Conservation (phyloP, 1,284 basidiomycete genomes). For the Puccinia novopanici region DNA sequence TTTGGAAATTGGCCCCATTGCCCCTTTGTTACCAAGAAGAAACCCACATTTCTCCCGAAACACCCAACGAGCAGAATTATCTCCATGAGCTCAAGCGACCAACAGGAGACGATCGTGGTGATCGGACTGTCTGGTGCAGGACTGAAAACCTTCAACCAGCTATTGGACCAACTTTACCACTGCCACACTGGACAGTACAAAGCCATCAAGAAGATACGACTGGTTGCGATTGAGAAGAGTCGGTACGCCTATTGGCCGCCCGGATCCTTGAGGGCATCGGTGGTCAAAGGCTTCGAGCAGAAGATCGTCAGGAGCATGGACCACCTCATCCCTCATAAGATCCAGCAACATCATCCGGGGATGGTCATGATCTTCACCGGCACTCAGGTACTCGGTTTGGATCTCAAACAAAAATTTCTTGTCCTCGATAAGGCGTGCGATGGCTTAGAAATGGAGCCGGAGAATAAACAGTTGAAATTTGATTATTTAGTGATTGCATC, state of each 20-base stretch:
- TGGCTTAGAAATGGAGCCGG: conserved; percentile 1
- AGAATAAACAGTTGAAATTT: conserved; percentile 16
- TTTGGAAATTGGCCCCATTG: too few species aligned
- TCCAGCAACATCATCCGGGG: conserved; percentile 3
- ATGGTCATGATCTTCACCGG: conserved; percentile 30
- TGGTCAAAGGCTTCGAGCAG: conserved; percentile 37
- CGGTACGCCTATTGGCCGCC: conserved; percentile 42
- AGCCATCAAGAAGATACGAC: background rate
- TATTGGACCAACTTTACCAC: conserved; percentile 36
- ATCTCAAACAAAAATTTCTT: conserved; percentile 5
- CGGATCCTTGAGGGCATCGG: conserved; percentile 31
- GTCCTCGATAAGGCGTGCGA: conserved; percentile 27
- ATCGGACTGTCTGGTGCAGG: conserved; percentile 43
- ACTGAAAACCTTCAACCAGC: conserved; percentile 24
- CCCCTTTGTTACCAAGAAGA: too few species aligned
- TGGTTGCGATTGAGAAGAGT: conserved; percentile 43
- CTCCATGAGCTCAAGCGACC: conserved; percentile 15
- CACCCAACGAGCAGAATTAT: too few species aligned
- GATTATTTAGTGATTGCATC: conserved; percentile 44
- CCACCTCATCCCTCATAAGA: conserved; percentile 25
- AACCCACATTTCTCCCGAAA: too few species aligned
- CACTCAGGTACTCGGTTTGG: conserved; percentile 9
- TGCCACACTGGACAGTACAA: background rate
- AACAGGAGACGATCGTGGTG: conserved; percentile 22
- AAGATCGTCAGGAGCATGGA: conserved; percentile 22